Base-by-base conservation (phyloP, 2,329 filamentous ascomycete genomes). In the Monascus ruber region DNA sequence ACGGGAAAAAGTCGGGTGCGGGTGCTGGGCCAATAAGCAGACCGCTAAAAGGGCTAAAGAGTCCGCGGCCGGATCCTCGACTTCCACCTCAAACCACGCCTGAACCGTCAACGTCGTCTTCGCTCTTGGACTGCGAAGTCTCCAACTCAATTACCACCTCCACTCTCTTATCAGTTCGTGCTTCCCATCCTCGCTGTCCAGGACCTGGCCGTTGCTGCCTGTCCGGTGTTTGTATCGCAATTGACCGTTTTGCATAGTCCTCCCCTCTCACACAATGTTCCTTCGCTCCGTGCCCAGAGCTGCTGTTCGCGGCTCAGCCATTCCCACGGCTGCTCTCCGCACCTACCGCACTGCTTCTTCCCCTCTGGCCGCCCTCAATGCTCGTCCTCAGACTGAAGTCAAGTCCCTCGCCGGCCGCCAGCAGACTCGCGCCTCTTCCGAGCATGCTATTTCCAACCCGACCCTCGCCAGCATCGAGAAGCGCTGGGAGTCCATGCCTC, bases 401-500 rank as follows among this genome's bases (percentile, higher is more conserved):
- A 51, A 48, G 42, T 57, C 62, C 42, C 56, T 60, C 43, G 61
- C 59, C 46, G 59, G 62, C 56, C 17, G 17, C 17, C 69, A 74
- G 61, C 69, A 72, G 60, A 65, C 64, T 47, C 72, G 74, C 49
- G 55, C 60, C 60, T 71, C 77, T 57, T 78, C 83, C 55, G 84
- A 84, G 54, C 87, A 94, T 67, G 88, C 89, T 64, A 93, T 98
- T 70, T 93, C 88, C 61, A 96, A 95, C 74, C 91, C 93, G 54
- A 95, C 86, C 43, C 79, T 98, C 60, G 85, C 86, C 69, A 87
- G 94, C 71, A 96, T 98, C 62, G 91, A 98, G 81, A 95, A 94
- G 82, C 78, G 91, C 74, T 98, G 91, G 91, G 91, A 98, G 74
- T 78, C 74, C 48, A 88, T 96, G 85, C 88, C 89, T 43, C 86